phyloP scores from a whole-genome alignment of 2,329 filamentous ascomycete species.

The Xylaria arbuscula region DNA sequence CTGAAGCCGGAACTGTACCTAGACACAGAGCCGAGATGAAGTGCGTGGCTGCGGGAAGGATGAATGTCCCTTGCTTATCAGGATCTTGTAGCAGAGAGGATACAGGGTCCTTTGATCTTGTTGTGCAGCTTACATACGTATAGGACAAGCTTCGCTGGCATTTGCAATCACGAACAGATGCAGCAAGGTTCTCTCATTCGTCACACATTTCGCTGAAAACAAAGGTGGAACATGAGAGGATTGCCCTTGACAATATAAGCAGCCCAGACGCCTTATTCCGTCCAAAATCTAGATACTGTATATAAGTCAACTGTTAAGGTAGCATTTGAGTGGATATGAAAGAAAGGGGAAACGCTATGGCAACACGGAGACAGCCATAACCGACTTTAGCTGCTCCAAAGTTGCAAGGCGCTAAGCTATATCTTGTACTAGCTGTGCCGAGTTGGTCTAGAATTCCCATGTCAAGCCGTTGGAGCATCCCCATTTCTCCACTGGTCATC shows the following conservation, averaged over 20 bases:
- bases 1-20: constrained; percentile 20
- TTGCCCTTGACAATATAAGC: constrained; percentile 8
- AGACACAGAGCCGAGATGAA: constrained; percentile 26
- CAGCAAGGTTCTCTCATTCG: constrained; percentile 7
- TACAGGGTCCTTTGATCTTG: constrained; percentile 8
- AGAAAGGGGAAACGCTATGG: constrained; percentile 28
- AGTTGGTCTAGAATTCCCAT: background rate
- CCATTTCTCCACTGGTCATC: constrained; percentile 12
- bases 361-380: constrained; percentile 27
- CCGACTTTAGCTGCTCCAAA: constrained; percentile 31
- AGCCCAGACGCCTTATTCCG: background rate
- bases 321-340: constrained; percentile 23
- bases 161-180: constrained; percentile 16
- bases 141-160: constrained; percentile 7
- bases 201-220: constrained; percentile 1
- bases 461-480: constrained; percentile 18
- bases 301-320: constrained; percentile 26
- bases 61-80: background rate
- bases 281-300: constrained; percentile 20
- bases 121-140: background rate
- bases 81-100: constrained; percentile 1
- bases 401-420: constrained; percentile 14
- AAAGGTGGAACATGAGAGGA: constrained; percentile 24
- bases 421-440: background rate
- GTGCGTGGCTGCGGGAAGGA: constrained; percentile 14